Conservation (phyloP, 352 stramenopile species). For the Phytophthora colocasiae region DNA sequence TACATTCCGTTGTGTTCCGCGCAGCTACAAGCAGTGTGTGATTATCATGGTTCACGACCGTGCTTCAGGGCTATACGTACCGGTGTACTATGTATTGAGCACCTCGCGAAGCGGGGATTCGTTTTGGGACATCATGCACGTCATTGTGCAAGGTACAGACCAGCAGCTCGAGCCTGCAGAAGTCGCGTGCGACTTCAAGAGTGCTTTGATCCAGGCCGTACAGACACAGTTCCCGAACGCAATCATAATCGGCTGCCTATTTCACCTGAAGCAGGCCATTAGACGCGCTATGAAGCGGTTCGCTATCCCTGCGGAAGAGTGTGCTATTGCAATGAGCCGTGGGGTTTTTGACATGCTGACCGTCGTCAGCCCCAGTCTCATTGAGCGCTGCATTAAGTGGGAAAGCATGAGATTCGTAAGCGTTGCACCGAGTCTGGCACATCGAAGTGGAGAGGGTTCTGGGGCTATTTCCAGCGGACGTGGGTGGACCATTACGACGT, state of each 20-base stretch:
- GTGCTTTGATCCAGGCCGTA: neutral
- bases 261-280: neutral
- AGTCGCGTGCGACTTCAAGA: too few relatives aligned
- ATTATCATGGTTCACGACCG: slow-evolving; percentile 7
- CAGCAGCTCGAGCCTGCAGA: neutral
- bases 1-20: too few relatives aligned
- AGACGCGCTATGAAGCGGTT: neutral
- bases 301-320: neutral
- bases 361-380: neutral
- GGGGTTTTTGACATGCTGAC: slow-evolving; percentile 6
- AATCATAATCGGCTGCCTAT: neutral
- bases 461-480: neutral
- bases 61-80: slow-evolving; percentile 16
- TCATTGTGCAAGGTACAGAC: neutral
- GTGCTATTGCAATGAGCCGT: neutral
- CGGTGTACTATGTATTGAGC: neutral
- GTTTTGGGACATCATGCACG: neutral
- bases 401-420: slow-evolving; percentile 1
- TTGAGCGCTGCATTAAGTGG: slow-evolving; percentile 9
- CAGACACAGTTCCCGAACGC: neutral
- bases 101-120: neutral
- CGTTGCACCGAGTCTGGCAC: neutral
- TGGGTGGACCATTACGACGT: neutral
- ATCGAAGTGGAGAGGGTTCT: neutral
- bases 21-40: neutral